A percentile compares a stretch with the other conserved stretches of the same genome.
phyloP scores from a whole-genome alignment of 306 rosid genomes.

The Arachis stenosperma region DNA sequence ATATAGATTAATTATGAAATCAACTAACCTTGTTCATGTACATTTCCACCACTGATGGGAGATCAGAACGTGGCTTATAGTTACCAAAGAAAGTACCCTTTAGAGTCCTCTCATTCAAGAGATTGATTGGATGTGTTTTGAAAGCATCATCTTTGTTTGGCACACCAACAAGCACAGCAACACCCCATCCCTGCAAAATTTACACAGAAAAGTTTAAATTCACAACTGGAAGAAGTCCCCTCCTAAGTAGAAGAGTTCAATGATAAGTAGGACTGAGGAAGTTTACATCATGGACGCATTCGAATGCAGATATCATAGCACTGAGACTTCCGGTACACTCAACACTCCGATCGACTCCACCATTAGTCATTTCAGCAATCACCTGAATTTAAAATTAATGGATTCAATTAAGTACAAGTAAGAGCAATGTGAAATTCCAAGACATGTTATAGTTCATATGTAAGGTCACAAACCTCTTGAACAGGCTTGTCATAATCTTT shows the following conservation, averaged over 20 bases:
- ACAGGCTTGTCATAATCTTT: conserved; percentile 31
- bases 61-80: conserved; percentile 40
- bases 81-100: conserved; percentile 41
- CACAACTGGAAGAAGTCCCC: conserved; percentile 7
- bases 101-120: conserved; percentile 32
- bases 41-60: conserved; percentile 39
- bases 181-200: conserved; percentile 33
- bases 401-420: background rate
- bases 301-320: conserved; percentile 40
- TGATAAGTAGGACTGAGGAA: background rate
- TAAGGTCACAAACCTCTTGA: conserved; percentile 35
- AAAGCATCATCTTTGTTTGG: conserved; percentile 38
- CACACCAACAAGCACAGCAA: conserved; percentile 41
- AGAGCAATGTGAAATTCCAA: background rate
- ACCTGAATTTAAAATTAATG: conserved; percentile 10
- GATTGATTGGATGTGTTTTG: conserved; percentile 33
- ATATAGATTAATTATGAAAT: background rate
- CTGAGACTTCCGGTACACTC: conserved; percentile 33
- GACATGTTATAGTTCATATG: background rate
- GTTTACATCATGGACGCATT: conserved; percentile 38
- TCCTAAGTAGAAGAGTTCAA: background rate
- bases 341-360: conserved; percentile 40
- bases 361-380: conserved; percentile 24
- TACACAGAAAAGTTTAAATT: background rate
- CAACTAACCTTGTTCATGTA: conserved; percentile 35